Conservation (phyloP, 768 basidiomycete genomes). For the Naematelia aurantialba region DNA sequence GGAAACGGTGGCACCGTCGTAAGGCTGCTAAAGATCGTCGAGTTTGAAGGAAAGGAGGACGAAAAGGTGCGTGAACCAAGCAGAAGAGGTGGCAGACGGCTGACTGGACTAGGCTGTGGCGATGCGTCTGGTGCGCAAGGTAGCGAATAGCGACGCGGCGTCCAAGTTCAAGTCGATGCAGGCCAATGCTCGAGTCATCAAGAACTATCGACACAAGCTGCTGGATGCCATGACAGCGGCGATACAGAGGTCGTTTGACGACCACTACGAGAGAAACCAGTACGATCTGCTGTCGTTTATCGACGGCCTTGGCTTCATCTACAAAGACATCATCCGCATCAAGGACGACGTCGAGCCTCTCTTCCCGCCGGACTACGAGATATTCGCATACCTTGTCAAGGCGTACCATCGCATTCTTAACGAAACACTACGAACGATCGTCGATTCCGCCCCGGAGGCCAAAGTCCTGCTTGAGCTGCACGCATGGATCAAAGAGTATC, state of each 20-base stretch:
- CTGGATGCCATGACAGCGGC: conserved; percentile 73
- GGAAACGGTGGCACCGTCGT: conserved; percentile 84
- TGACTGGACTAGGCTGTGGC: conserved; percentile 68
- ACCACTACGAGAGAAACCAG: conserved; percentile 62
- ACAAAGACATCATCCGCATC: conserved; percentile 89
- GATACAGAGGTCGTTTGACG: conserved; percentile 67
- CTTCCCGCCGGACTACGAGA: conserved; percentile 89
- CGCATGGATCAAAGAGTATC: conserved; percentile 94
- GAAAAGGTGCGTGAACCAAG: conserved; percentile 65
- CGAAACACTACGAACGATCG: conserved; percentile 64
- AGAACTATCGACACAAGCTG: conserved; percentile 90
- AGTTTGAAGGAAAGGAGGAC: conserved; percentile 87
- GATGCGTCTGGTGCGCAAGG: conserved; percentile 88
- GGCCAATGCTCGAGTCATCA: conserved; percentile 85
- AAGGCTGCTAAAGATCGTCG: conserved; percentile 85
- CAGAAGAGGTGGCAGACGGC: not conserved
- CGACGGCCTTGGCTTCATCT: conserved; percentile 78
- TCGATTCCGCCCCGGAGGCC: conserved; percentile 77
- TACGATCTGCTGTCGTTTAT: conserved; percentile 70
- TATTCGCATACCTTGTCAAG: conserved; percentile 73
- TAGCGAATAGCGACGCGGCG: conserved; percentile 85
- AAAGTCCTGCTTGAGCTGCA: conserved; percentile 77
- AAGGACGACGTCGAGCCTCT: conserved; percentile 83
- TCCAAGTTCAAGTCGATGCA: conserved; percentile 90
- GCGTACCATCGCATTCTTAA: conserved; percentile 87